A percentile compares a stretch with the other conserved stretches of the same genome.
These are phyloP conservation scores for Gonapodya prolifera DNA, from an alignment of 192 early-diverging fungal genomes.

Conservation along the genomic window DNA sequence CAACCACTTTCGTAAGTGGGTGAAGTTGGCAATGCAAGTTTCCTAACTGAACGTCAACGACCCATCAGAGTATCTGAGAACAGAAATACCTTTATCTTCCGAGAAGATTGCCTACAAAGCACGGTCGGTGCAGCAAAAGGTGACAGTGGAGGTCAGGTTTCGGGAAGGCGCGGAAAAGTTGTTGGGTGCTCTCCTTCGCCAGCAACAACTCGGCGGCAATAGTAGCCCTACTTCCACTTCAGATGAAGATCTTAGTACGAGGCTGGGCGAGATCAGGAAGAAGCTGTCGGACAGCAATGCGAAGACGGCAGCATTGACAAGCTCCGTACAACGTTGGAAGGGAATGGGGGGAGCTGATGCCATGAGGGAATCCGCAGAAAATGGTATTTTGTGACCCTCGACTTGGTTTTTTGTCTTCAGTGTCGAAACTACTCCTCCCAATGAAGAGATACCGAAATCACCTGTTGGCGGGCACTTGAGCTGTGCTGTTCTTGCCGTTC, in stretches of 20 bases:
- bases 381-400: neutral
- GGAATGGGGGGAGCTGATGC: neutral
- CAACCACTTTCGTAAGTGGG: neutral
- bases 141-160: constrained; percentile 91
- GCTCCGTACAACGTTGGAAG: constrained; percentile 47
- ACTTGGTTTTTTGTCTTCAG: too few relatives aligned
- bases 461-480: constrained; percentile 13
- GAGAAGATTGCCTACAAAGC: constrained; percentile 59
- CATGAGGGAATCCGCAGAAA: neutral
- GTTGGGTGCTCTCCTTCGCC: constrained; percentile 1
- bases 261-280: constrained; percentile 56
- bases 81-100: constrained; percentile 28
- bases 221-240: neutral
- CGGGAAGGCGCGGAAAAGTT: constrained; percentile 68
- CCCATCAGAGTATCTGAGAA: constrained; percentile 25
- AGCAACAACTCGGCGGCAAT: neutral
- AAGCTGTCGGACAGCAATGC: constrained; percentile 63
- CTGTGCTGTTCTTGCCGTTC: constrained; percentile 59
- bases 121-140: constrained; percentile 74
- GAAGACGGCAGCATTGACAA: constrained; percentile 76
- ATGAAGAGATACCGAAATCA: constrained; percentile 9
- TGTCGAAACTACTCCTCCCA: constrained; percentile 10
- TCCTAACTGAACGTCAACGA: neutral
- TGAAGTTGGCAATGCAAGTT: neutral
- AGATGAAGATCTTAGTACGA: constrained; percentile 27